These are phyloP conservation scores for Notholithocarpus densiflorus DNA, from an alignment of 306 rosid genomes.

Conservation along the genomic window DNA sequence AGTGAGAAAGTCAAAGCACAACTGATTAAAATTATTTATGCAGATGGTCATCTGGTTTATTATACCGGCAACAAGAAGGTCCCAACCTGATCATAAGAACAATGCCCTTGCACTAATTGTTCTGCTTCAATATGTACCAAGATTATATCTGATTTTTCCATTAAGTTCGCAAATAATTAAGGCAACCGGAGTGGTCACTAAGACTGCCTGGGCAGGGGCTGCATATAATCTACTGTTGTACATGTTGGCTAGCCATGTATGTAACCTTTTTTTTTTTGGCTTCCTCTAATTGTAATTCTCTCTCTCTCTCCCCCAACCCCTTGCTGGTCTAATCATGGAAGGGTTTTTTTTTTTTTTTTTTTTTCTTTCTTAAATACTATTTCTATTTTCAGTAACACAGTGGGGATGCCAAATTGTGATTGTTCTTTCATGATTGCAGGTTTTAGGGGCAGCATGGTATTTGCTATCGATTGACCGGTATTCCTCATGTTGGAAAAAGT, in stretches of 20 bases:
- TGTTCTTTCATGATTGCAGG: slow-evolving; percentile 47
- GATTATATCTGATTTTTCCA: slow-evolving; percentile 94
- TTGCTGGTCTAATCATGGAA: not conserved
- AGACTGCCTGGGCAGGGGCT: slow-evolving; percentile 99
- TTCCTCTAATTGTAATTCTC: not conserved
- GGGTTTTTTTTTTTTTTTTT: not conserved
- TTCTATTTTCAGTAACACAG: not conserved
- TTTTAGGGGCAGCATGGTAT: slow-evolving; percentile 97
- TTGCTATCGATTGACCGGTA: slow-evolving; percentile 81
- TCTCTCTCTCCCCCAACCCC: not conserved
- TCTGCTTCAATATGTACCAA: slow-evolving; percentile 87
- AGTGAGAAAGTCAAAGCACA: slow-evolving; percentile 10
- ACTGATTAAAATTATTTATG: slow-evolving; percentile 33
- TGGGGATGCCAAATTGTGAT: slow-evolving; percentile 7
- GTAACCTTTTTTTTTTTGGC: slow-evolving; percentile 24
- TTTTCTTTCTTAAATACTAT: not conserved
- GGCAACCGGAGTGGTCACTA: slow-evolving; percentile 98
- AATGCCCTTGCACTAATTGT: slow-evolving; percentile 97
- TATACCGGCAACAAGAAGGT: slow-evolving; percentile 78
- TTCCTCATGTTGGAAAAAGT: slow-evolving; percentile 83
- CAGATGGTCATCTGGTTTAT: slow-evolving; percentile 96
- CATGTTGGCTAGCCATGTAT: slow-evolving; percentile 98
- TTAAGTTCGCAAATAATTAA: slow-evolving; percentile 81
- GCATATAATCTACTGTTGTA: slow-evolving; percentile 89
- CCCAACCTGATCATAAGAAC: slow-evolving; percentile 68